Base-by-base conservation (phyloP, 2,329 filamentous ascomycete species). In the Elsinoe fawcettii region DNA sequence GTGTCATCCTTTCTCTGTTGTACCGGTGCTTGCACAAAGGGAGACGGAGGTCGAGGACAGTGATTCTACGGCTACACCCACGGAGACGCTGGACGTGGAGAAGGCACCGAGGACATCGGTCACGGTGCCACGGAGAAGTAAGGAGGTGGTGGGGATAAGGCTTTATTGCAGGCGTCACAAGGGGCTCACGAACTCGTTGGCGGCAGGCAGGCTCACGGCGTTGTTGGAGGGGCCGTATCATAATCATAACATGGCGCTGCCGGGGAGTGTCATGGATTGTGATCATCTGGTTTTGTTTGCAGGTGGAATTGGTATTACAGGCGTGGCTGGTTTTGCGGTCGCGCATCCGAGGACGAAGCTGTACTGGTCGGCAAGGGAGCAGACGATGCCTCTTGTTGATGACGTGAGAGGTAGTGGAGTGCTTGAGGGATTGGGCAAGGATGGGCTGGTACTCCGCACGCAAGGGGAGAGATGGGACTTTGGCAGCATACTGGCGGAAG, bases 1-100 rank as follows among this genome's bases (percentile, higher is more conserved):
- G 63, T 81, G 77, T 46, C 80, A 82, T 62, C 79, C 79, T 0
- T 81, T 82, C 62, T 79, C 76, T 0, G 63, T 78, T 23, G 59
- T 70, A 14, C 41, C 54, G 16, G 20, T 46, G n/a, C 37, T 55
- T 14, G 27, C 18, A 5, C 9, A 3, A 3, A 51, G n/a, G n/a
- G 47, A 51, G 27, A 27, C 18, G 14, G 16, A 23, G 11, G 53
- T 16, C 18, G 44, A 36, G 20, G 49, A 53, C 11, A 18, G 8
- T 2, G 34, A 16, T 20, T 53, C 39, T 37, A 54, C 51, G 18
- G n/a, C 53, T 18, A 30, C 53, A 6, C 23, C 53, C 1, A 55
- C 22, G 14, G 32, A 46, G 11, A 46, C 41, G 16, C 12, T 12
- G 22, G 41, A 46, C n/a, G 41, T 46, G 41, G 41, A 46, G 20